A percentile compares a stretch with the other conserved stretches of the same genome.
Evolutionary conservation across 164 flowering plant species (phyloP).

Genomic region (Akebia trifoliata): DNA sequence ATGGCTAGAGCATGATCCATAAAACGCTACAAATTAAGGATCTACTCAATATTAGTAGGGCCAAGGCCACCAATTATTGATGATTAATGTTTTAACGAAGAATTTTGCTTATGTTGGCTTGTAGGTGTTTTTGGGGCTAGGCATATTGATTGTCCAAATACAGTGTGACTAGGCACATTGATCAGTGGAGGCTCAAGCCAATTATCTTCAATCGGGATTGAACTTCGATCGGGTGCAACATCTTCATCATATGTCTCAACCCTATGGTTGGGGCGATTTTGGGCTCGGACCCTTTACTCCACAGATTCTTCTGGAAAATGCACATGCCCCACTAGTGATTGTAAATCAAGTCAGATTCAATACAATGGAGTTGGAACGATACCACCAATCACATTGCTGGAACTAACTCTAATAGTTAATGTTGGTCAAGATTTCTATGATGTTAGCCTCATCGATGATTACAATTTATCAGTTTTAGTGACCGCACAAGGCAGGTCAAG

Average conservation of each 20-base stretch:
- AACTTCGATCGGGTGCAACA: slow-evolving; percentile 15
- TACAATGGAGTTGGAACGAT: slow-evolving; percentile 32
- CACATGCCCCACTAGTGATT: slow-evolving; percentile 32
- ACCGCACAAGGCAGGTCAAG: slow-evolving; percentile 6
- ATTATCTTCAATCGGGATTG: slow-evolving; percentile 23
- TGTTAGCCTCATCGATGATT: slow-evolving; percentile 35
- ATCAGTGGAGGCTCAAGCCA: slow-evolving; percentile 15
- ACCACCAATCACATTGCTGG: slow-evolving; percentile 36
- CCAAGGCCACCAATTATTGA: background rate
- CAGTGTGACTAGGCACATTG: slow-evolving; percentile 35
- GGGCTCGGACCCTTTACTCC: slow-evolving; percentile 38
- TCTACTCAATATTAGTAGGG: background rate
- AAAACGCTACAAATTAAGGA: too few relatives aligned
- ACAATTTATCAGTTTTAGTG: slow-evolving; percentile 20
- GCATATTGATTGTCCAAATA: slow-evolving; percentile 26
- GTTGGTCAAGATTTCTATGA: slow-evolving; percentile 27
- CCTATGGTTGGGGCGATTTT: slow-evolving; percentile 35
- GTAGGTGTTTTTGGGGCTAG: background rate
- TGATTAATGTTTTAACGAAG: background rate
- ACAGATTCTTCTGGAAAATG: slow-evolving; percentile 15
- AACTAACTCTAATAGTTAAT: slow-evolving; percentile 23
- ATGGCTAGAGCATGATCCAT: too few relatives aligned
- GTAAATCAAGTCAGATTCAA: slow-evolving; percentile 19
- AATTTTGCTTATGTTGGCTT: background rate
- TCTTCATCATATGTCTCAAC: background rate